Percentiles rank a stretch among this genome's conserved stretches.
Conservation (phyloP, 2,329 filamentous ascomycete species). For the Colletotrichum tamarilloi region DNA sequence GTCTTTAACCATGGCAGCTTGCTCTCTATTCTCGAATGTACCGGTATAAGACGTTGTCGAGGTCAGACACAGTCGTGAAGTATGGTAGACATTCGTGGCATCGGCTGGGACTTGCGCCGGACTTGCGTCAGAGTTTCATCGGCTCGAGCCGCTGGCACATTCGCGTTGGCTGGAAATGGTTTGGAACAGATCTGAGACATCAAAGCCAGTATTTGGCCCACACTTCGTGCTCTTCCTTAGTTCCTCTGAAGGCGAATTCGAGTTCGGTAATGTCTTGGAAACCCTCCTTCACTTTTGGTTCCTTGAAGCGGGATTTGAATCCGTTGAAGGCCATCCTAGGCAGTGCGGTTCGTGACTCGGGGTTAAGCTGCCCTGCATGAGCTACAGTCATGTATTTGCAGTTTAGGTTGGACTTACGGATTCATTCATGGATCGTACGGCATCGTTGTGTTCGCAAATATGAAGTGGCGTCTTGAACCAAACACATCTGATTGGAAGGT, state of each 20-base stretch:
- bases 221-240: slow-evolving; percentile 72
- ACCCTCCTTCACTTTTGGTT: slow-evolving; percentile 80
- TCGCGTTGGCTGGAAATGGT: not conserved
- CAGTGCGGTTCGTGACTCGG: slow-evolving; percentile 79
- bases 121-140: not conserved
- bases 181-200: slow-evolving; percentile 21
- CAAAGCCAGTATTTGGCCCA: slow-evolving; percentile 86
- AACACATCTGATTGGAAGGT: slow-evolving; percentile 84
- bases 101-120: too few species aligned
- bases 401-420: slow-evolving; percentile 40
- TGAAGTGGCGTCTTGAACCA: slow-evolving; percentile 80
- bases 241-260: slow-evolving; percentile 81
- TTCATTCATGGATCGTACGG: slow-evolving; percentile 77
- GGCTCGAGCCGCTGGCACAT: not conserved
- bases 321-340: slow-evolving; percentile 84
- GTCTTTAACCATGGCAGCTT: slow-evolving; percentile 37
- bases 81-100: too few species aligned
- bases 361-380: slow-evolving; percentile 72
- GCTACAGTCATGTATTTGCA: not conserved
- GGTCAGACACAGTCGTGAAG: too few species aligned
- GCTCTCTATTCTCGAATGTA: too few species aligned
- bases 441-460: slow-evolving; percentile 87
- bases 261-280: slow-evolving; percentile 83
- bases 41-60: too few species aligned
- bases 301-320: slow-evolving; percentile 78